Conservation (phyloP, 129 eudicot genomes). For the Sambucus nigra region DNA sequence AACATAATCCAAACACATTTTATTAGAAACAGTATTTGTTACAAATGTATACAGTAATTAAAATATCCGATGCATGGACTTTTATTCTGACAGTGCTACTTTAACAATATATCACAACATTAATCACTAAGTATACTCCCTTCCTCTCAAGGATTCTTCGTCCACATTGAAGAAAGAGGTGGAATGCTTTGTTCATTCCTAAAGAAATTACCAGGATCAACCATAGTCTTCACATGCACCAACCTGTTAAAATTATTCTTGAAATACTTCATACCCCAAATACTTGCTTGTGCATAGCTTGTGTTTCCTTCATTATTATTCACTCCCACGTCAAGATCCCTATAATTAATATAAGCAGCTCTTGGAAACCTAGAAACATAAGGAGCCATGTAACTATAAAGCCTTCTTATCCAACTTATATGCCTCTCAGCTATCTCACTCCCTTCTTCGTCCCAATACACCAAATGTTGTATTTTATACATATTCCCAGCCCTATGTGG, state of each 20-base stretch:
- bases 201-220: conserved; percentile 9
- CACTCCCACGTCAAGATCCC: conserved; percentile 4
- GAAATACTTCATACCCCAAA: conserved; percentile 15
- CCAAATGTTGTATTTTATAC: conserved; percentile 7
- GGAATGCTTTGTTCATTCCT: conserved; percentile 17
- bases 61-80: not conserved
- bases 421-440: not conserved
- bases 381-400: conserved; percentile 6
- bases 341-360: conserved; percentile 3
- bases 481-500: conserved; percentile 24
- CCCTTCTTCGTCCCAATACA: conserved; percentile 15
- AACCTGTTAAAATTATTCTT: conserved; percentile 14
- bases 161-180: conserved; percentile 2
- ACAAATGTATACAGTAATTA: too few species aligned
- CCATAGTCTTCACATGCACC: not conserved
- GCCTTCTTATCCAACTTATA: conserved; percentile 11
- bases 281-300: conserved; percentile 6
- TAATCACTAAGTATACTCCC: not conserved
- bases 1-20: too few species aligned
- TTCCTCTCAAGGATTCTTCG: not conserved
- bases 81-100: too few species aligned
- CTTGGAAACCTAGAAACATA: conserved; percentile 9
- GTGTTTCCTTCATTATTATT: conserved; percentile 1
- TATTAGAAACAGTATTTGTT: too few species aligned
- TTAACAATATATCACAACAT: not conserved